Evolutionary conservation across 768 basidiomycete genomes (phyloP).

Genomic region (Hygrophorus pudorinus): DNA sequence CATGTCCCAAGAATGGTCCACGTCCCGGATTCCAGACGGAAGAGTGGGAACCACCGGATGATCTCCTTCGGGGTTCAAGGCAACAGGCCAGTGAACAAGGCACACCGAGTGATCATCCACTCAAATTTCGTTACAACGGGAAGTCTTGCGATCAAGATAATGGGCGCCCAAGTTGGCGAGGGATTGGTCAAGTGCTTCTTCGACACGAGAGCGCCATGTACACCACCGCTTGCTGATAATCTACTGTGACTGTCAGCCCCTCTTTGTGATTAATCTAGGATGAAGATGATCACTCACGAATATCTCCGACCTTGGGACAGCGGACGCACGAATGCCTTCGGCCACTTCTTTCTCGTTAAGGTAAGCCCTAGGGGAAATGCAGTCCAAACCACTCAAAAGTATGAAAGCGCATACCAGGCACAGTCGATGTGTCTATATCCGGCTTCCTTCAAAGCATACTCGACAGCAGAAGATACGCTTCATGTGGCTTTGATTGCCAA

Average conservation of each 20-base stretch:
- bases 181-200: constrained; percentile 64
- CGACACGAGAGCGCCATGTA: constrained; percentile 61
- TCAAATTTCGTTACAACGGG: constrained; percentile 6
- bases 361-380: no score
- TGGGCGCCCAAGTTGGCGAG: constrained; percentile 72
- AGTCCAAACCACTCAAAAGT: no score
- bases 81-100: constrained; percentile 76
- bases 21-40: constrained; percentile 55
- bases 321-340: constrained; percentile 63
- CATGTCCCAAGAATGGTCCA: constrained; percentile 68
- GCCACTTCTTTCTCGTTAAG: no score
- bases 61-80: constrained; percentile 60
- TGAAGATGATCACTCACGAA: constrained; percentile 25
- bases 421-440: constrained; percentile 77
- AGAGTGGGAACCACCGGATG: constrained; percentile 48
- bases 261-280: neutral
- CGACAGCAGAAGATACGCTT: constrained; percentile 65
- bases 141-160: constrained; percentile 63
- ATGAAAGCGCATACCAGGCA: constrained; percentile 30
- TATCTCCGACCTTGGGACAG: constrained; percentile 61
- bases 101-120: constrained; percentile 15
- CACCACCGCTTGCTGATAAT: constrained; percentile 67
- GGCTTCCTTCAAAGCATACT: constrained; percentile 56
- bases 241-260: constrained; percentile 24
- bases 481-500: constrained; percentile 69